Base-by-base conservation (phyloP, 768 basidiomycete species). In the Russula griseocarnosa region DNA sequence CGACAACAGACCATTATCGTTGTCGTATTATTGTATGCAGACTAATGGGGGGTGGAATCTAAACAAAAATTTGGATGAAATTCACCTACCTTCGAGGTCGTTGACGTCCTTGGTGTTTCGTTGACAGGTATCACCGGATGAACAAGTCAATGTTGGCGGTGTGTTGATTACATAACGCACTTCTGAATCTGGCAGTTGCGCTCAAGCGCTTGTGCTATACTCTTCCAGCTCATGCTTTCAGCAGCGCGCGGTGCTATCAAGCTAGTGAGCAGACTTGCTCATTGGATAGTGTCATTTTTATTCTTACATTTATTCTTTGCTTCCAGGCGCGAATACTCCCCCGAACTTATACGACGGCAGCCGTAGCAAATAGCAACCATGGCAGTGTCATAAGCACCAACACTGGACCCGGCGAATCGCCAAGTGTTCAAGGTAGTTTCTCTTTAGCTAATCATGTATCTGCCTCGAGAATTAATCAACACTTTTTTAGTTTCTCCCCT, bases 1-100 rank as follows among this genome's bases (percentile, higher is more conserved):
- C n/a, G 30, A 53, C 46, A 61, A 24, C 11, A 66, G 68, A 56
- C 42, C 34, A 24, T 32, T 24, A 54, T 47, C 14, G 42, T 14
- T 49, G 18, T 32, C 20, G 6, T 44, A 26, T 42, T 26, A 54
- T 66, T 47, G 46, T 55, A 49, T 34, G 16, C n/a, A 66, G 32
- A n/a, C 24, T 26, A 63, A 60, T 62, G 59, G 1, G 3, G 28
- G 7, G 18, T 40, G 63, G 53, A 49, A 46, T 47, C 2, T 14
- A 14, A 53, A 51, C 51, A 47, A 26, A 28, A 32, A 59, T 26
- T 63, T 57, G 42, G 59, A 66, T 67, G 61, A 63, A 56, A 77
- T 78, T 77, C 70, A 81, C 80, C 73, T 76, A 70, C 74, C 73
- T 73, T 73, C 70, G 68, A 68, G 63, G 71, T 71, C 70, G 70